Evolutionary conservation across 805 yeast genomes (phyloP), one percentile per base, ranked within the genome.

Genomic region (Saturnispora mendoncae): DNA sequence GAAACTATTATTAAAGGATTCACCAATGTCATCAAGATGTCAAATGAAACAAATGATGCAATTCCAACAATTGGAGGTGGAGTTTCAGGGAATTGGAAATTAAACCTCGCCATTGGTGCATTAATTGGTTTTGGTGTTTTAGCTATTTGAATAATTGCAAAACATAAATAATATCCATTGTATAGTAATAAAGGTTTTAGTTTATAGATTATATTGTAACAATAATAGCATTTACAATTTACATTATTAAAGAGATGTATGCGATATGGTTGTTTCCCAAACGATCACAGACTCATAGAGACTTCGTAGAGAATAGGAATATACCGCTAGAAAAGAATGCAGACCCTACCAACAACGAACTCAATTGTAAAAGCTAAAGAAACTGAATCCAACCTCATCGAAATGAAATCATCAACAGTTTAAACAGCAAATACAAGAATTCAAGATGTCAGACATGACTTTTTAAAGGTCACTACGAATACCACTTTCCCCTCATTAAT

Each of bases 221-320:
- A n/a, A n/a, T n/a, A n/a, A n/a, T n/a, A n/a, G n/a, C n/a, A n/a
- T n/a, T n/a, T n/a, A n/a, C n/a, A n/a, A n/a, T n/a, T n/a, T n/a
- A n/a, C n/a, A n/a, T 33, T 33, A 10, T 6, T 17, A 6, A 34
- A 15, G 34, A 60, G 55, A 79, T 90, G 97, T 90, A 62, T 69
- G 94, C 97, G 79, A 86, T 94, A 90, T 88, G 97, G 97, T 88
- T 88, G 63, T 84, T 84, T 87, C 97, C 90, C 96, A 84, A 85
- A 78, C 92, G 95, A 81, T 80, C 77, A 90, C 72, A 78, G 94
- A 78, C 92, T 70, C 74, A 46, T 54, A 50, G 56, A 83, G 78
- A 81, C 84, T 83, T 72, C 95, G 94, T 81, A 88, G 90, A 78
- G 96, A 86, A 74, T 83, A 90, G 97, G 97, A 90, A 90, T 90